Evolutionary conservation across 116 monocot species (phyloP), one percentile per base, ranked within the genome.

Genomic region (Cymodocea nodosa): DNA sequence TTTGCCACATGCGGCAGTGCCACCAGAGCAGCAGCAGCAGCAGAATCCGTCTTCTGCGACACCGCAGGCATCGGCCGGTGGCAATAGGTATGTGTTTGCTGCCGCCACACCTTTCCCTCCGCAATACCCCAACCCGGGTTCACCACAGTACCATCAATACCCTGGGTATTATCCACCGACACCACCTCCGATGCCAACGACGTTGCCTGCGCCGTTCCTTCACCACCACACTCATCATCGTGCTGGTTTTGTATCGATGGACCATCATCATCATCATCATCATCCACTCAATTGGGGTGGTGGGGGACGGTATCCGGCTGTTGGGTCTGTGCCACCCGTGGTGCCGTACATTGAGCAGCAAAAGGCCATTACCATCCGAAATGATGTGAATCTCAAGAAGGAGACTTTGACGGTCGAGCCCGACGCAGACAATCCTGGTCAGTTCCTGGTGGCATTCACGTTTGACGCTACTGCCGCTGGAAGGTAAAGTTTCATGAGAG

Each of bases 351-450:
- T 87, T 15, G 90, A 95, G 79, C 90, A 85, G 67, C 95, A 90
- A 80, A 95, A 90, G 81, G 95, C 95, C 0, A 72, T 90, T 10
- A 90, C 95, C 0, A 90, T 95, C 22, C 52, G 85, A 61, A 95
- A 90, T 59, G 87, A 90, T 22, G 90, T 95, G 11, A 95, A 90
- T 60, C 65, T 95, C 9, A 90, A 95, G 85, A 90, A 95, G 79
- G 95, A 95, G 81, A 85, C 85, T 7, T 65, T 90, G 62, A 78
- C 80, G 78, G 68, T 95, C n/a, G 95, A 87, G 71, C 83, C 90
- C 1, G 95, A 95, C 48, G 84, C 83, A 34, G 52, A 74, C 65
- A 81, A 85, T 30, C 87, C 85, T 0, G 85, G 85, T 5, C 67
- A 52, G 51, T 85, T 85, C 59, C 83, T 95, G 24, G 83, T 95